Base-by-base conservation (phyloP, 371 early-diverging fungal species). In the Gilbertella persicaria region DNA sequence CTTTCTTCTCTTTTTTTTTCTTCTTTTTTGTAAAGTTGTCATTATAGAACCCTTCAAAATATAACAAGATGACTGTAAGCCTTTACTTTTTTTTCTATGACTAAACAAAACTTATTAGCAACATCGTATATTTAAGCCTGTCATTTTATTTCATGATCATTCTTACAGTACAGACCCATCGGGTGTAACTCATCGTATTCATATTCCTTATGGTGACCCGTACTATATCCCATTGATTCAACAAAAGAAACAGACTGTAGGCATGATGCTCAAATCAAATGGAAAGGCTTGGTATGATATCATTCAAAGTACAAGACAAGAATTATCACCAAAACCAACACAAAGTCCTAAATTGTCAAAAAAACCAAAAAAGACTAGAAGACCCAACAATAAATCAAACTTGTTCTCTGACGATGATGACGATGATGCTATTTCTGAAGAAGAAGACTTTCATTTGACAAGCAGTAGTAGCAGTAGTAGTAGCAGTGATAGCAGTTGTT, bases 111-210 rank as follows among this genome's bases (percentile, higher is more conserved):
- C 12, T 29, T 25, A 33, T 20, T n/a, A 54, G 9, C 20, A 44
- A 49, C 30, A 28, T 29, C 57, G 45, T 30, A 26, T 48, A 30
- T 57, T 53, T 41, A 52, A 49, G 30, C 58, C 53, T 36, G 44
- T 63, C 53, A 63, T 63, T 19, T 37, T 60, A 29, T 60, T 60
- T 39, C 61, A 60, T 21, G 61, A 60, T 39, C 50, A 53, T 36
- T 54, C 55, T n/a, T 60, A 55, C 26, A 24, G 35, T 17, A 33
- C 58, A 12, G 46, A 57, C 16, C 45, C 45, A 40, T 58, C 58
- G 23, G 58, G 58, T 45, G 58, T 55, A 43, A 61, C 49, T 13
- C 61, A 61, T 55, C 61, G 55, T 45, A 61, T 61, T 35, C 55
- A 61, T 41, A 61, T 61, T 28, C 61, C 61, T 16, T 55, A 55